Percentiles rank a stretch among this genome's conserved stretches.
Evolutionary conservation across 306 rosid genomes (phyloP).

Genomic region (Lithocarpus polystachyus): DNA sequence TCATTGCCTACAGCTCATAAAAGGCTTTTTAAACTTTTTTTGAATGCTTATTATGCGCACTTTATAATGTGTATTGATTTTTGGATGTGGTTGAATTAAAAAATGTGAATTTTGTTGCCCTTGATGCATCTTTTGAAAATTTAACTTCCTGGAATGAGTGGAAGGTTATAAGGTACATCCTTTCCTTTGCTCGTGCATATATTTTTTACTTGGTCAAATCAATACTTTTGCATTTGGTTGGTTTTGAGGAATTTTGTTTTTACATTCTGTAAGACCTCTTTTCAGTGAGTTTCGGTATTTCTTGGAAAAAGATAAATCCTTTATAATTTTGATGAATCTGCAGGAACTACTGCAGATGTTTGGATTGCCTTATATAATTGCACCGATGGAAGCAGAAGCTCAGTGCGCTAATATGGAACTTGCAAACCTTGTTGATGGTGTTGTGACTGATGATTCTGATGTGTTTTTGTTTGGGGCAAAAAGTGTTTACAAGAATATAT

Average conservation of each 20-base stretch:
- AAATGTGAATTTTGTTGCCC: not conserved
- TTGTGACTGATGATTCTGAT: slow-evolving; percentile 96
- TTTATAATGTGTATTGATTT: not conserved
- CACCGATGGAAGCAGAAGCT: slow-evolving; percentile 99
- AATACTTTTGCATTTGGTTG: not conserved
- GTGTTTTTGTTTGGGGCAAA: slow-evolving; percentile 86
- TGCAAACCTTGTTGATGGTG: slow-evolving; percentile 89
- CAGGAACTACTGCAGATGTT: slow-evolving; percentile 97
- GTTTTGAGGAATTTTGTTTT: not conserved
- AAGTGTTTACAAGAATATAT: slow-evolving; percentile 93
- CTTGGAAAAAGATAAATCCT: slow-evolving; percentile 8
- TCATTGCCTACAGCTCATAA: not conserved
- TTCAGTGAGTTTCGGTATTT: slow-evolving; percentile 2
- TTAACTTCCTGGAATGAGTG: not conserved
- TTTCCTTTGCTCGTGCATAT: not conserved
- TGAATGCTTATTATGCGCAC: not conserved
- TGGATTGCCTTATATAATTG: slow-evolving; percentile 92
- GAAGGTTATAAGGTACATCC: not conserved
- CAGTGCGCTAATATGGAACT: slow-evolving; percentile 92
- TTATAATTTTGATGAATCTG: slow-evolving; percentile 22
- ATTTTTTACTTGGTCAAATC: not conserved
- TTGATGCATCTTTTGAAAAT: not conserved
- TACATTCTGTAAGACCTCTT: slow-evolving; percentile 6
- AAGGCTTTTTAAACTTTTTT: not conserved
- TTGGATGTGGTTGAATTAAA: not conserved